Base-by-base conservation (phyloP, 305 asterid species). In the Euphrasia arctica region DNA sequence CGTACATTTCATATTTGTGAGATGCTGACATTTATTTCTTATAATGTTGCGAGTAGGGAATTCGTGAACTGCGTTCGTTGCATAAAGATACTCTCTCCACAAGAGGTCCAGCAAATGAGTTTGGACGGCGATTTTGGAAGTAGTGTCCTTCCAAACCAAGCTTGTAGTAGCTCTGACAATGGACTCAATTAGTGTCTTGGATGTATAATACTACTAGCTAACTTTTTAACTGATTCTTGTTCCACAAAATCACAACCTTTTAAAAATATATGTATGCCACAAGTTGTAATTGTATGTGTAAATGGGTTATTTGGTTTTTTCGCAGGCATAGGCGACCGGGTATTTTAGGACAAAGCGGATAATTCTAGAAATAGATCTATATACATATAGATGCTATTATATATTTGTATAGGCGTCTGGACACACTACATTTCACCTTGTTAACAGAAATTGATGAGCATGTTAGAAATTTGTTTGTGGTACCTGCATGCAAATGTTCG, bases 21-120 rank as follows among this genome's bases (percentile, higher is more conserved):
- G 52, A 60, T 9, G 13, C 47, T 13, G n/a, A 28, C 51, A 32
- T 5, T 5, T 9, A 5, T 25, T 48, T 25, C 18, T 51, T 11
- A 31, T 27, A 51, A 51, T 51, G 9, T 12, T 75, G 78, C 74
- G 71, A 5, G 61, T 83, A 94, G 99, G 84, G 99, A 94, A 74
- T 94, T 94, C 2, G 96, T 94, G 84, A 94, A 67, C 84, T 94
- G 99, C 29, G 98, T 94, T 1, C 95, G 88, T n/a, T 91, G 93
- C 81, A 94, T 94, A 66, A 94, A 91, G 82, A 91, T 94, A 67
- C 98, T 94, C n/a, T 94, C 99, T 3, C 99, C 98, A 49, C 98
- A 90, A 69, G 99, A 94, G 82, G 98, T 94, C 39, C 96, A 91
- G 66, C 98, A 94, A 68, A 88, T 94, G 97, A 93, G 97, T 76